Evolutionary conservation across 2,329 filamentous ascomycete species (phyloP), one percentile per base, ranked within the genome.

Genomic region (Ascochyta viciae-villosae): DNA sequence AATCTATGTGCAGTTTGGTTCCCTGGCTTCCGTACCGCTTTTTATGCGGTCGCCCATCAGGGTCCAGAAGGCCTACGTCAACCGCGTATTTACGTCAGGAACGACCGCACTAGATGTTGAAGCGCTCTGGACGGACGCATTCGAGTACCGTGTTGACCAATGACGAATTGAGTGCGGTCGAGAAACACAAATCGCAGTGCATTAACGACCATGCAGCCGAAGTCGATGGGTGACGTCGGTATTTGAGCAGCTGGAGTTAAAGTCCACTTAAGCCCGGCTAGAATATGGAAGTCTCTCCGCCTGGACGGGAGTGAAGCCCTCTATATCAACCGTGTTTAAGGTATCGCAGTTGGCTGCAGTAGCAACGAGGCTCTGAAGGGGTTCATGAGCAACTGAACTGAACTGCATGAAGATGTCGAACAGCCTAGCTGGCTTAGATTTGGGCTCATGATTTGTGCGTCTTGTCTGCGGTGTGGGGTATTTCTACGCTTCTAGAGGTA

Each of bases 1-100:
- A 23, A 7, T 42, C 16, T n/a, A 13, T 44, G 27, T 19, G 40
- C 29, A 13, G 10, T 23, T 13, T 29, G 7, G 13, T 38, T 10
- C 31, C 41, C 35, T 16, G 15, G 23, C 29, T 10, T 33, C 26
- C 19, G 35, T 34, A n/a, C 27, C 3, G 43, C 35, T 37, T 42
- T 55, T 46, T 50, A 55, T 55, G 41, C 29, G 26, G 22, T 40
- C 15, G 19, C 41, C 41, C 41, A 23, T 19, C 41, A 50, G 40
- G 39, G 46, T 46, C 52, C 37, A 29, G 33, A 48, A 22, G 12
- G 6, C 35, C 19, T 56, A 56, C 53, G 47, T 48, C 44, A 53
- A 53, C 24, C 35, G 3, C 29, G 9, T 6, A 26, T 47, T 23
- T 44, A 49, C 44, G 39, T 53, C 50, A 53, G 19, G 10, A 35